Evolutionary conservation across 1,139 yeast genomes (phyloP).

Genomic region (Candida gigantensis): DNA sequence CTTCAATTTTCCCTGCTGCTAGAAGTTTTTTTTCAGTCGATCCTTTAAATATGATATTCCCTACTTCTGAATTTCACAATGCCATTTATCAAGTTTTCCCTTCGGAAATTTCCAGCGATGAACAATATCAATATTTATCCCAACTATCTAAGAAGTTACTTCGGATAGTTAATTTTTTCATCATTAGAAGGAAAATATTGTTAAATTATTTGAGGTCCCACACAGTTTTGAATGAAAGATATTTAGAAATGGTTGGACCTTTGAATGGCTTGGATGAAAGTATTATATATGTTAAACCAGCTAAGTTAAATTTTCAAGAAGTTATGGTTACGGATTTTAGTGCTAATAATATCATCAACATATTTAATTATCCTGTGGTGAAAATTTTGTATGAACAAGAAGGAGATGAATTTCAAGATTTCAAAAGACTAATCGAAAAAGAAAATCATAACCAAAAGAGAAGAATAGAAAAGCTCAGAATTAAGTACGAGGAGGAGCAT

Average conservation of each 20-base stretch:
- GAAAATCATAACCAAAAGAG: constrained; percentile 16
- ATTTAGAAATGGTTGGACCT: constrained; percentile 17
- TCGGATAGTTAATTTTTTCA: constrained; percentile 32
- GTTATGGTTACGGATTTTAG: constrained; percentile 22
- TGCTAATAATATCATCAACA: constrained; percentile 18
- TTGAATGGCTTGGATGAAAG: constrained; percentile 9
- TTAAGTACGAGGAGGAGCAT: neutral
- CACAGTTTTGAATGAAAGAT: constrained; percentile 21
- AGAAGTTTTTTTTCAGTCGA: constrained; percentile 39
- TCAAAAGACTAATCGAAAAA: constrained; percentile 9
- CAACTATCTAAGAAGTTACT: constrained; percentile 23
- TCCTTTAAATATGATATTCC: constrained; percentile 32
- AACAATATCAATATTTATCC: constrained; percentile 21
- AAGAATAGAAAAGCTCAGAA: constrained; percentile 13
- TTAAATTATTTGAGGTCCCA: constrained; percentile 22
- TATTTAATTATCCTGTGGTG: constrained; percentile 27
- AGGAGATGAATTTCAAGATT: constrained; percentile 6
- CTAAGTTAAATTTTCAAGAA: constrained; percentile 26
- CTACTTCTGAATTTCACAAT: constrained; percentile 32
- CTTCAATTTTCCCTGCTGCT: constrained; percentile 35
- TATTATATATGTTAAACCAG: constrained; percentile 22
- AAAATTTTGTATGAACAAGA: constrained; percentile 7
- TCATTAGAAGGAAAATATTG: constrained; percentile 26
- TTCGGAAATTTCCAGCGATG: constrained; percentile 17
- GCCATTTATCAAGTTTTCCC: constrained; percentile 22